Evolutionary conservation across 225 moss, liverwort and hornwort genomes (phyloP).

Genomic region (Pleurozium schreberi): DNA sequence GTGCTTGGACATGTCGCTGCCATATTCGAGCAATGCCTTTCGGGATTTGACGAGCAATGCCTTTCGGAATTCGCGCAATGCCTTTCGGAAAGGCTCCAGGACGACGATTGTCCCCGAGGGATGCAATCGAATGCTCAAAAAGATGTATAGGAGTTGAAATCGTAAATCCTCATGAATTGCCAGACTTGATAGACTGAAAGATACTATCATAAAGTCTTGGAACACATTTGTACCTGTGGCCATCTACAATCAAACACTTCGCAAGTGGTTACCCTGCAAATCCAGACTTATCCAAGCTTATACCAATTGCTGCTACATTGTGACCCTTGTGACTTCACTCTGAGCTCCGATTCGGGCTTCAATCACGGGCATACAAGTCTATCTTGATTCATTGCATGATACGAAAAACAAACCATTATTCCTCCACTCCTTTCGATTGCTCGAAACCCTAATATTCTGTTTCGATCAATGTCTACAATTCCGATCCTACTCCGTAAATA

Average conservation of each 20-base stretch:
- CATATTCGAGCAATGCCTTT: background rate
- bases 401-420: too few relatives aligned
- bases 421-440: background rate
- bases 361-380: background rate
- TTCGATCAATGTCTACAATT: background rate
- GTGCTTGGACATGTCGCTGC: constrained; percentile 5
- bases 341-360: background rate
- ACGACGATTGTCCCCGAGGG: background rate
- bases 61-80: background rate
- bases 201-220: background rate
- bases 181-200: background rate
- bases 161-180: background rate
- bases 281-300: background rate
- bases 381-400: too few relatives aligned
- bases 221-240: background rate
- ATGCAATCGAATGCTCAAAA: background rate
- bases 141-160: background rate
- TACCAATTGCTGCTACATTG: background rate
- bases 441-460: background rate
- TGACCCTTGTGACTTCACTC: background rate
- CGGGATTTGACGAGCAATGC: background rate
- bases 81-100: background rate
- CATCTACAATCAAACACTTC: background rate
- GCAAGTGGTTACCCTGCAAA: background rate
- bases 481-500: background rate